Evolutionary conservation across 805 yeast genomes (phyloP), one percentile per base, ranked within the genome.

Genomic region (Candida ortonii): DNA sequence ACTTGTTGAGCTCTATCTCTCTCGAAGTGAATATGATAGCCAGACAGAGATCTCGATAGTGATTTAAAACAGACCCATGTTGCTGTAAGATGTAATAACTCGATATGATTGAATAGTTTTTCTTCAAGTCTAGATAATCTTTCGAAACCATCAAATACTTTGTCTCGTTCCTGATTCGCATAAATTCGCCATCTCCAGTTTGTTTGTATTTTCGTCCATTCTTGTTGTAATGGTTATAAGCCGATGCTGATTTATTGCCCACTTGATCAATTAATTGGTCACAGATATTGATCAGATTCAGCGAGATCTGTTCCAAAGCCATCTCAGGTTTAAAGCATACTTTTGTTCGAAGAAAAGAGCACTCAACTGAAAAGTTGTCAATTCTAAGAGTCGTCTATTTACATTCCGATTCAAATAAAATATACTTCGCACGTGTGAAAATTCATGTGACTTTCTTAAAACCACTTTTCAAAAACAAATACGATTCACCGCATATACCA

Each of bases 141-240:
- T 60, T 6, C 55, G 68, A 46, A 11, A 74, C 61, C 8, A 71
- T 59, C 28, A 74, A 52, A 45, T 68, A 71, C 47, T 71, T 74
- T 34, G 68, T 68, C 44, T 69, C 73, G 30, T 68, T 73, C 26
- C 68, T 60, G 6, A 74, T 57, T 34, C 78, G 49, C 35, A 70
- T 70, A 46, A 73, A 73, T 27, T 59, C 58, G 36, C 73, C 71
- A 46, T 68, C 64, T 18, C 42, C 40, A 30, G 71, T 68, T 33
- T 69, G 64, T 31, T 67, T 65, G 49, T 72, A 74, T 44, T 66
- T 68, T 34, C 76, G 54, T 8, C 78, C 78, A 35, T 68, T 68
- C 38, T 62, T 65, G 8, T 42, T 31, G 33, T 41, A 53, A n/a
- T 39, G 46, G 18, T 44, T 40, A 37, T 56, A 52, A 43, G 59